A percentile compares a stretch with the other conserved stretches of the same genome.
phyloP scores from a whole-genome alignment of 495 filamentous ascomycete species.

The Usnea hakonensis region DNA sequence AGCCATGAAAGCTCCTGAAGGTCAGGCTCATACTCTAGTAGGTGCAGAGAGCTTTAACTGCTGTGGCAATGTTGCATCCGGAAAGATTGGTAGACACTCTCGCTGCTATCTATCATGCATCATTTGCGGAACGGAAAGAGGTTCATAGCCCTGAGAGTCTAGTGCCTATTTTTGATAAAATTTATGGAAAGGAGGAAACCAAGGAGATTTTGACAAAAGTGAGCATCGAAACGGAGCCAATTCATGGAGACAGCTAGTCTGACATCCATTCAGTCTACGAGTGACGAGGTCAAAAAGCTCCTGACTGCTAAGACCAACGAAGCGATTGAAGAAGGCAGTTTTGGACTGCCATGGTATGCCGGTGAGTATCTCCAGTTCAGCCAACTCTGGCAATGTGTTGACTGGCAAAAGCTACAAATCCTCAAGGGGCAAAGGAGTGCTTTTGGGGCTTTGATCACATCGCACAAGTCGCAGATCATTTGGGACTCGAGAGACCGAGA shows the following conservation, averaged over 20 bases:
- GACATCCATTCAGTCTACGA: slow-evolving; percentile 20
- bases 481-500: slow-evolving; percentile 45
- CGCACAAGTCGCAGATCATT: slow-evolving; percentile 53
- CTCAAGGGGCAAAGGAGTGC: slow-evolving; percentile 49
- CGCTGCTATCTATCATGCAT: slow-evolving; percentile 45
- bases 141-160: slow-evolving; percentile 46
- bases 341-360: slow-evolving; percentile 66
- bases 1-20: background rate
- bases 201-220: slow-evolving; percentile 37
- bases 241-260: background rate
- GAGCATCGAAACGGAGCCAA: background rate
- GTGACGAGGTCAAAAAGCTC: slow-evolving; percentile 46
- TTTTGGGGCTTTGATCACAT: slow-evolving; percentile 69
- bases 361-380: slow-evolving; percentile 32
- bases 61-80: slow-evolving; percentile 29
- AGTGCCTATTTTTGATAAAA: slow-evolving; percentile 34
- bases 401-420: slow-evolving; percentile 38
- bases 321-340: slow-evolving; percentile 54
- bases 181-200: slow-evolving; percentile 45
- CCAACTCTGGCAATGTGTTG: background rate
- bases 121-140: slow-evolving; percentile 48
- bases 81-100: slow-evolving; percentile 38
- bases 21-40: slow-evolving; percentile 4
- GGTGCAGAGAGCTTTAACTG: slow-evolving; percentile 30
- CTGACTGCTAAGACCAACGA: slow-evolving; percentile 49